These are phyloP conservation scores for Collybiopsis luxurians DNA, from an alignment of 768 basidiomycete species.

Conservation along the genomic window DNA sequence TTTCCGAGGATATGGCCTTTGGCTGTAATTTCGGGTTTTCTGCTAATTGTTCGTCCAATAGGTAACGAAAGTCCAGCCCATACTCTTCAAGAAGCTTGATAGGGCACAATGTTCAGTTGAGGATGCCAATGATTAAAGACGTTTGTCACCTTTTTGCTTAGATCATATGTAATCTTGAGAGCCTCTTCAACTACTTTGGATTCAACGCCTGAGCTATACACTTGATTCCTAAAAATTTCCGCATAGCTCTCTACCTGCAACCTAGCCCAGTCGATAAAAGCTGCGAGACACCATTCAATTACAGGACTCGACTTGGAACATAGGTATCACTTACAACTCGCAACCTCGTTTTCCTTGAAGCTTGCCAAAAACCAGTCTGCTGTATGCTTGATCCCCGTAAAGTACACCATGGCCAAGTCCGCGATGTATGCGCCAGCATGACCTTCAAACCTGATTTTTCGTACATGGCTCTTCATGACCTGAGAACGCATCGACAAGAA, in stretches of 20 bases:
- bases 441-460: slow-evolving; percentile 89
- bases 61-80: slow-evolving; percentile 90
- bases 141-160: slow-evolving; percentile 77
- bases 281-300: slow-evolving; percentile 36
- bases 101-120: not conserved
- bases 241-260: slow-evolving; percentile 80
- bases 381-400: slow-evolving; percentile 94
- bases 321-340: slow-evolving; percentile 69
- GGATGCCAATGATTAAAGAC: not conserved
- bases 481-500: slow-evolving; percentile 79
- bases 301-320: not conserved
- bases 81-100: slow-evolving; percentile 82
- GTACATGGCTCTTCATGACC: slow-evolving; percentile 72
- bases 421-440: slow-evolving; percentile 82
- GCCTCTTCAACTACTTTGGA: slow-evolving; percentile 73
- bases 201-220: slow-evolving; percentile 81
- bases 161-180: slow-evolving; percentile 68
- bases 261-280: slow-evolving; percentile 93
- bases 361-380: slow-evolving; percentile 97
- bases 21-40: slow-evolving; percentile 39
- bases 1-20: slow-evolving; percentile 11
- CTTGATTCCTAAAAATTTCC: slow-evolving; percentile 85
- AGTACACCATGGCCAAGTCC: slow-evolving; percentile 85
- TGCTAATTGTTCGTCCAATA: slow-evolving; percentile 74
- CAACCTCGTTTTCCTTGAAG: slow-evolving; percentile 93